A percentile compares a stretch with the other conserved stretches of the same genome.
Conservation (phyloP, 192 early-diverging fungal species). For the Coemansia sp. region DNA sequence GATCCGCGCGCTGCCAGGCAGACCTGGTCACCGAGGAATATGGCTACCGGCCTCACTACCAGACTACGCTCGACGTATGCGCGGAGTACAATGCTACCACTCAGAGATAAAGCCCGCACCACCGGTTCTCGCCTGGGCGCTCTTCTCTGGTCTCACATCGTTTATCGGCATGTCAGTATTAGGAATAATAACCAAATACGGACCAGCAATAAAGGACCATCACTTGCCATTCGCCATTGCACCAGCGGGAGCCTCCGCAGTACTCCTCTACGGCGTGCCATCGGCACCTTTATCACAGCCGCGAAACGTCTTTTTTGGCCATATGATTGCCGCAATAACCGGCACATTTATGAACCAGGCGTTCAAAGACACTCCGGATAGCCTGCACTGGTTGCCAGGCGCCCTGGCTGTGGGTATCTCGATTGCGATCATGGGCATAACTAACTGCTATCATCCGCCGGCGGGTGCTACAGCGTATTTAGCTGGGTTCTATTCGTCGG, state of each 20-base stretch:
- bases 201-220: slow-evolving; percentile 36
- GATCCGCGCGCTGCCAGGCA: slow-evolving; percentile 31
- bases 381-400: slow-evolving; percentile 43
- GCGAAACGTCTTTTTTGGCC: slow-evolving; percentile 42
- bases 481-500: slow-evolving; percentile 22
- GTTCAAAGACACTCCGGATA: slow-evolving; percentile 26
- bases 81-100: slow-evolving; percentile 38
- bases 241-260: slow-evolving; percentile 39
- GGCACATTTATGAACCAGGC: slow-evolving; percentile 46
- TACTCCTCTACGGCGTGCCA: slow-evolving; percentile 43
- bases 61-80: slow-evolving; percentile 36
- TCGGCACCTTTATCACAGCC: slow-evolving; percentile 45
- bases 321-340: slow-evolving; percentile 34
- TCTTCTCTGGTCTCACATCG: slow-evolving; percentile 36
- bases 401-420: slow-evolving; percentile 44
- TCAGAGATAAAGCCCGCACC: slow-evolving; percentile 23
- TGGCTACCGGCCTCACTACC: slow-evolving; percentile 20
- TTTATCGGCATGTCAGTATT: slow-evolving; percentile 34
- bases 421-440: slow-evolving; percentile 45
- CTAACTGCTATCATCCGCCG: slow-evolving; percentile 50
- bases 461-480: slow-evolving; percentile 49
- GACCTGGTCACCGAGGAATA: slow-evolving; percentile 30
- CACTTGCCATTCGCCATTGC: slow-evolving; percentile 50
- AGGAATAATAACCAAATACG: slow-evolving; percentile 41
- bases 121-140: slow-evolving; percentile 35